These are phyloP conservation scores for Ocimum tenuiflorum DNA, from an alignment of 257 asterid genomes.

Conservation along the genomic window DNA sequence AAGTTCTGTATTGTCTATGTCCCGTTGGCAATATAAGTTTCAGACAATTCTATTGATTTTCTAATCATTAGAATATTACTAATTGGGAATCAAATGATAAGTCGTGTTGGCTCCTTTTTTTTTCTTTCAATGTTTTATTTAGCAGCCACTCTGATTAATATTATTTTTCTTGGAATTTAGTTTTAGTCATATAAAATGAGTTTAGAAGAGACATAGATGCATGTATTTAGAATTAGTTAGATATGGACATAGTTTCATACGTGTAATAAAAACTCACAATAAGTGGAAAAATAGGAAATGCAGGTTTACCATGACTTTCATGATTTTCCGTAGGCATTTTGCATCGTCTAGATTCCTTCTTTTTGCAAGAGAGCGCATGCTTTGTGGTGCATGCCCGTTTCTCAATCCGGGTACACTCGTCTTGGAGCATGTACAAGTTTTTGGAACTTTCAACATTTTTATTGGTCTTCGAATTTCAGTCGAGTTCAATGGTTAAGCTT, in stretches of 20 bases:
- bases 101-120: background rate
- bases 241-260: background rate
- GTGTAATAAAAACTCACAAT: too few species aligned
- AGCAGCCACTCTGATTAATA: slow-evolving; percentile 21
- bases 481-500: too few species aligned
- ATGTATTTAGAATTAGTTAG: background rate
- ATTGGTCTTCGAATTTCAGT: too few species aligned
- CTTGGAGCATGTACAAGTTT: too few species aligned
- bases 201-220: slow-evolving; percentile 5
- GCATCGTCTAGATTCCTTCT: too few species aligned
- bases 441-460: too few species aligned
- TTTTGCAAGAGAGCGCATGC: too few species aligned
- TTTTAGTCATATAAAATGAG: background rate
- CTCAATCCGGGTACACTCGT: too few species aligned
- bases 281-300: too few species aligned
- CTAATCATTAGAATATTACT: background rate
- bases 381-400: too few species aligned
- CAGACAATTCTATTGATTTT: slow-evolving; percentile 8
- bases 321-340: too few species aligned
- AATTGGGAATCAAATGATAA: slow-evolving; percentile 7
- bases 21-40: slow-evolving; percentile 16
- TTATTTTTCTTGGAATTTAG: slow-evolving; percentile 12
- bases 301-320: too few species aligned
- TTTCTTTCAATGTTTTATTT: background rate
- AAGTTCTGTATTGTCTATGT: slow-evolving; percentile 21